phyloP scores from a whole-genome alignment of 2,329 filamentous ascomycete genomes.

The Fusarium paranaense region DNA sequence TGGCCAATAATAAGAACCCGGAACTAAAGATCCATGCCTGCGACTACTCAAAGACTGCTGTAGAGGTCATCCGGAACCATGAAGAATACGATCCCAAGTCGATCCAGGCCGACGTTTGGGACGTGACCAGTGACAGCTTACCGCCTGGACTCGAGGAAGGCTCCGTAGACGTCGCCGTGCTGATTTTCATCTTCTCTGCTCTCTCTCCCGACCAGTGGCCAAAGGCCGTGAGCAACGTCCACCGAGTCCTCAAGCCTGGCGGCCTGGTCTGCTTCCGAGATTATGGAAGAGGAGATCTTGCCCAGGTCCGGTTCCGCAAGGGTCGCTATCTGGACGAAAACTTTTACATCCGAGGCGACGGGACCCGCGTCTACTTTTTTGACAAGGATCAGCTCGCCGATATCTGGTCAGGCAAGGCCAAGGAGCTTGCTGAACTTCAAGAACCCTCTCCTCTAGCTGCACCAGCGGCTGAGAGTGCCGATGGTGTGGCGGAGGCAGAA shows the following conservation, averaged over 20 bases:
- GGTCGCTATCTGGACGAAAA: conserved; percentile 94
- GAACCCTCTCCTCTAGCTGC: not conserved
- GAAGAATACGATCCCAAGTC: conserved; percentile 77
- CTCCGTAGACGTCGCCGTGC: conserved; percentile 90
- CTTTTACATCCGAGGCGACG: conserved; percentile 96
- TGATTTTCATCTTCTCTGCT: conserved; percentile 98
- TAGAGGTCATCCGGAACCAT: conserved; percentile 89
- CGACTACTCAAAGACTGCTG: conserved; percentile 95
- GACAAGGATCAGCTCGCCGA: conserved; percentile 82
- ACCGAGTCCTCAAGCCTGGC: conserved; percentile 86
- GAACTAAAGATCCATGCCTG: conserved; percentile 89
- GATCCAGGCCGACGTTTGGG: conserved; percentile 95
- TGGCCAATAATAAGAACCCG: conserved; percentile 85
- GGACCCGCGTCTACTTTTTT: conserved; percentile 97
- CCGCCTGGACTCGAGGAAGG: conserved; percentile 81
- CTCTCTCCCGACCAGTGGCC: conserved; percentile 87
- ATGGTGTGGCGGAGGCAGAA: conserved; percentile 25
- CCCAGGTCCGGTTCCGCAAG: conserved; percentile 97
- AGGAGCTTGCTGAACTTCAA: conserved; percentile 25
- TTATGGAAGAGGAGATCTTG: conserved; percentile 94
- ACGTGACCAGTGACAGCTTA: conserved; percentile 78
- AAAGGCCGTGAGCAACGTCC: conserved; percentile 83
- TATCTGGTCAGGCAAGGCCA: conserved; percentile 75
- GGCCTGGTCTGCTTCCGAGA: conserved; percentile 96
- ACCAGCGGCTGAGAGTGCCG: conserved; percentile 1